Evolutionary conservation across 2,329 filamentous ascomycete species (phyloP), one percentile per base, ranked within the genome.

Genomic region (Sclerotinia trifoliorum): DNA sequence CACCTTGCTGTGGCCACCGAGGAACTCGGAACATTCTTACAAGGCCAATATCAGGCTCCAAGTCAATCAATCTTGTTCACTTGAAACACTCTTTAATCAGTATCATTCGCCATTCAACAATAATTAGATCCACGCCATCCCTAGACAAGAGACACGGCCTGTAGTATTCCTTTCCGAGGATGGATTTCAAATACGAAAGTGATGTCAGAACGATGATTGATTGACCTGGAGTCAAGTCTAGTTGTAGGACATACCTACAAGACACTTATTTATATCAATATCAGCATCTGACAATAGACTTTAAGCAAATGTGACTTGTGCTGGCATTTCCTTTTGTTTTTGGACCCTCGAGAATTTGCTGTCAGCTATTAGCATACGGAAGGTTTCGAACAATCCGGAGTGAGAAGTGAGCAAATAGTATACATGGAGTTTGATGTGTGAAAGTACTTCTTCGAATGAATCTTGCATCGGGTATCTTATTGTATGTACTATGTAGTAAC

Each of bases 381-480:
- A 62, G n/a, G 5, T 17, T 10, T n/a, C 11, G 42, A 49, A 44
- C 26, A 10, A 21, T 24, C 6, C 2, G 6, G 21, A 15, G 7
- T 32, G 44, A 8, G 13, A 2, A 15, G n/a, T 10, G 29, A n/a
- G 55, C 5, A n/a, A n/a, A n/a, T n/a, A n/a, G n/a, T n/a, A 15
- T n/a, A 58, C 8, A 19, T 3, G 10, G 32, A 29, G 24, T 58
- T 24, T 4, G 39, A 21, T 32, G 5, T 17, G 51, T 32, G 29
- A 11, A 17, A 10, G 51, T 55, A 72, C 68, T 65, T 72, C 68
- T 68, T 77, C 76, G 13, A 78, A 70, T 0, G 75, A 75, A 44
- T 72, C 68, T 29, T 66, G 66, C 71, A 75, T 76, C 32, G 74
- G 68, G 60, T 76, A 78, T 46, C 75, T 70, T 7, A 75, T 68